Percentiles rank a stretch among this genome's conserved stretches.
Conservation (phyloP, 495 filamentous ascomycete genomes). For the Delitschia confertaspora region DNA sequence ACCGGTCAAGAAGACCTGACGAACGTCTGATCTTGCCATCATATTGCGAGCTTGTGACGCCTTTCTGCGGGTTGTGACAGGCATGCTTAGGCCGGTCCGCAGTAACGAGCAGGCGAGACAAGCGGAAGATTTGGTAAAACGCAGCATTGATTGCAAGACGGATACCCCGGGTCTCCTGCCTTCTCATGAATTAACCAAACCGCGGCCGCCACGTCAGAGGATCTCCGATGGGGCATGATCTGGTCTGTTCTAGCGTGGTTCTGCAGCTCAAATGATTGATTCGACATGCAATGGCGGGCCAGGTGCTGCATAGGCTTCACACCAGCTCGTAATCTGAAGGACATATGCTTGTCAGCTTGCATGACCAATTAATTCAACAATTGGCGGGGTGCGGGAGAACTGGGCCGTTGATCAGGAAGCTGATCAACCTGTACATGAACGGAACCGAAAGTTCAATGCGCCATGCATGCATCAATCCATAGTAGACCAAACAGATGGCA, state of each 20-base stretch:
- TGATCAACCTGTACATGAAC: slow-evolving; percentile 28
- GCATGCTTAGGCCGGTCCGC: slow-evolving; percentile 20
- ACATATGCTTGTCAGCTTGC: slow-evolving; percentile 27
- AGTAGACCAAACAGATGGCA: slow-evolving; percentile 21
- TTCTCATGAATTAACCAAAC: slow-evolving; percentile 30
- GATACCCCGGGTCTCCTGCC: slow-evolving; percentile 19
- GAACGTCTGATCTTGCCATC: slow-evolving; percentile 27
- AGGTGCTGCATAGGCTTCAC: slow-evolving; percentile 28
- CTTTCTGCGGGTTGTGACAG: slow-evolving; percentile 19
- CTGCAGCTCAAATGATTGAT: slow-evolving; percentile 28
- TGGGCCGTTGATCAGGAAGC: slow-evolving; percentile 25
- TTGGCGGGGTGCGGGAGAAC: slow-evolving; percentile 25
- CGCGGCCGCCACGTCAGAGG: slow-evolving; percentile 32
- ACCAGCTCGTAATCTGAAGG: slow-evolving; percentile 27
- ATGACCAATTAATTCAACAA: slow-evolving; percentile 28
- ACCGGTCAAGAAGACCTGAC: slow-evolving; percentile 26
- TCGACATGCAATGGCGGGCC: slow-evolving; percentile 29
- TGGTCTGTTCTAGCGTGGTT: slow-evolving; percentile 29
- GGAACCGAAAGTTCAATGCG: slow-evolving; percentile 19
- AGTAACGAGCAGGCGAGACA: slow-evolving; percentile 18
- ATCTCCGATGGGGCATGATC: slow-evolving; percentile 32
- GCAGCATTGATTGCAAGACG: slow-evolving; percentile 24
- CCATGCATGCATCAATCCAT: slow-evolving; percentile 21
- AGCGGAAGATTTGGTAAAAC: slow-evolving; percentile 21
- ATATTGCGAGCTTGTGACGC: slow-evolving; percentile 19